A percentile compares a stretch with the other conserved stretches of the same genome.
phyloP scores from a whole-genome alignment of 495 filamentous ascomycete species.

The Darksidea phi region DNA sequence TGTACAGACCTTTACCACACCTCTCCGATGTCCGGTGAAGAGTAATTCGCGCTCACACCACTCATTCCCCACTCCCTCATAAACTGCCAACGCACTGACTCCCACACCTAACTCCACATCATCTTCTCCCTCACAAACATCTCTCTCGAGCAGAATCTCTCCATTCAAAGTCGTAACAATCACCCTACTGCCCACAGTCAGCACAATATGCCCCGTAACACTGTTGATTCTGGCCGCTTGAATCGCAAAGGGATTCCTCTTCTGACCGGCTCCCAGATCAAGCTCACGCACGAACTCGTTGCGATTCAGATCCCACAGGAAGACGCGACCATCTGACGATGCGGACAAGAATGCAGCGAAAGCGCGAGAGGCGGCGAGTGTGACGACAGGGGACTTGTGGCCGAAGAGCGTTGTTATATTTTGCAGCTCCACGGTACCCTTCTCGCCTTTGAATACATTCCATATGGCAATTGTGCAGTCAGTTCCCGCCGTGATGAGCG shows the following conservation, averaged over 20 bases:
- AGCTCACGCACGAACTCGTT: constrained; percentile 80
- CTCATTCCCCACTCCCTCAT: constrained; percentile 87
- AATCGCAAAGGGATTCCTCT: constrained; percentile 35
- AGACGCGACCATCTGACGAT: constrained; percentile 73
- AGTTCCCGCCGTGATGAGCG: constrained; percentile 82
- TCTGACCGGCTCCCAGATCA: constrained; percentile 45
- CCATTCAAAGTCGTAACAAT: constrained; percentile 89
- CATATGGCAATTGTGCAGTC: constrained; percentile 90
- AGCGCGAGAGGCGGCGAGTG: constrained; percentile 77
- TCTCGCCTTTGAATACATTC: constrained; percentile 60
- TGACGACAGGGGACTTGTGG: constrained; percentile 75
- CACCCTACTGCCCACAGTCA: constrained; percentile 72
- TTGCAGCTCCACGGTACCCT: constrained; percentile 69
- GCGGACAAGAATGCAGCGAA: constrained; percentile 84
- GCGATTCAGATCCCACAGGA: constrained; percentile 93
- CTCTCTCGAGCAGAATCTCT: constrained; percentile 72
- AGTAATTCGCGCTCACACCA: constrained; percentile 85
- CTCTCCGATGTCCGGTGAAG: constrained; percentile 82
- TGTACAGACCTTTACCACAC: constrained; percentile 68
- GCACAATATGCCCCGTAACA: constrained; percentile 79
- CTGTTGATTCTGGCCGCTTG: constrained; percentile 86
- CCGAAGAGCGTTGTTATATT: constrained; percentile 83
- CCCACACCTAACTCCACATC: constrained; percentile 51
- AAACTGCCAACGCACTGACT: constrained; percentile 81
- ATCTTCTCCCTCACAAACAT: constrained; percentile 63